phyloP scores from a whole-genome alignment of 805 yeast species.

The Cyberlindnera misumaiensis region DNA sequence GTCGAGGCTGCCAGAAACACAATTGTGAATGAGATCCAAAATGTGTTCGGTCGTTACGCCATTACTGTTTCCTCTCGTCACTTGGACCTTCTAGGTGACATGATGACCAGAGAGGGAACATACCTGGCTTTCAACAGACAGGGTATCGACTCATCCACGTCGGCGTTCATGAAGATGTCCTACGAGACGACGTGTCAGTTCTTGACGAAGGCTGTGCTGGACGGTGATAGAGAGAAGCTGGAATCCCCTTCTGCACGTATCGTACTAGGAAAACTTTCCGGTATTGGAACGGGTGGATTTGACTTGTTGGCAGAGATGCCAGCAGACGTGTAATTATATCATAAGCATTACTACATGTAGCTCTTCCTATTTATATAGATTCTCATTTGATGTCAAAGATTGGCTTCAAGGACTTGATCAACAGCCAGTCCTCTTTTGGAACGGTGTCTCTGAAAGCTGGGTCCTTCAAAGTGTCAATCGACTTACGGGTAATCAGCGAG shows the following conservation, averaged over 20 bases:
- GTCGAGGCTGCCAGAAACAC: constrained; percentile 99
- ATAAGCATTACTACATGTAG: too few species aligned
- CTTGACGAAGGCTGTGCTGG: constrained; percentile 91
- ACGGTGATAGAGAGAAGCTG: constrained; percentile 81
- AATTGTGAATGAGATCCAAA: constrained; percentile 89
- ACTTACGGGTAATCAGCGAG: constrained; percentile 83
- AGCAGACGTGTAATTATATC: constrained; percentile 9
- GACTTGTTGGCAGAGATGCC: constrained; percentile 54
- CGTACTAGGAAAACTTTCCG: constrained; percentile 84
- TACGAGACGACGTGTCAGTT: constrained; percentile 98
- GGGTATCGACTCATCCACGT: constrained; percentile 93
- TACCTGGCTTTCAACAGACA: constrained; percentile 96
- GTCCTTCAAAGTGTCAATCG: constrained; percentile 95
- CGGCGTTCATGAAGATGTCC: constrained; percentile 97
- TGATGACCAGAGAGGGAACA: constrained; percentile 98
- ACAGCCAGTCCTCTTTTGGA: constrained; percentile 91
- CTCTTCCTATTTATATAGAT: neutral
- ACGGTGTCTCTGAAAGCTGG: constrained; percentile 96
- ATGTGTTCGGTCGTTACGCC: constrained; percentile 94
- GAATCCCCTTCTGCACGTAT: constrained; percentile 91
- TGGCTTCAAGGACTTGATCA: constrained; percentile 82
- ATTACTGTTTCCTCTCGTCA: constrained; percentile 90
- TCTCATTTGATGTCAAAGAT: constrained; percentile 65
- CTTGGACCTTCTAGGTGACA: constrained; percentile 93
- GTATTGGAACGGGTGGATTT: constrained; percentile 94